phyloP scores from a whole-genome alignment of 176 grass and related monocot genomes.

The Phyllostachys edulis region DNA sequence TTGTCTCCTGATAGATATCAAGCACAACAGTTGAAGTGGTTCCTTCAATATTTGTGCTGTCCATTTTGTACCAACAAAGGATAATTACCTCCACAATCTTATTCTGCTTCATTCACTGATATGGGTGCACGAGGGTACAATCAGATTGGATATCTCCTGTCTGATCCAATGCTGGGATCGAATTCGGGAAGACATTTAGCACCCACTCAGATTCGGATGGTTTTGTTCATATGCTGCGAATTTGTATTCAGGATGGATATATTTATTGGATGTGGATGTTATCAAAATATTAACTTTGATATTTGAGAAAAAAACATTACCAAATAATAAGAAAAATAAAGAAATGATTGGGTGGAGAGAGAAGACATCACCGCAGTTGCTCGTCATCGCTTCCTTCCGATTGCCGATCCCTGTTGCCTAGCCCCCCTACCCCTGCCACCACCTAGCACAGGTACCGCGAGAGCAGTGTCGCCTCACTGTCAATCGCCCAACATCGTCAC shows the following conservation, averaged over 20 bases:
- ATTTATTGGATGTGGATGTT: too few relatives aligned
- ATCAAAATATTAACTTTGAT: neutral
- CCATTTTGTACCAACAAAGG: neutral
- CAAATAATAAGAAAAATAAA: neutral
- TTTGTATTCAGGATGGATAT: too few relatives aligned
- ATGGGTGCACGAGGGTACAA: neutral
- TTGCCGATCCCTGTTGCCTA: too few relatives aligned
- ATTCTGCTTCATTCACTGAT: neutral
- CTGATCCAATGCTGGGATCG: neutral
- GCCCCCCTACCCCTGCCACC: neutral
- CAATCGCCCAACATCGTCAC: too few relatives aligned
- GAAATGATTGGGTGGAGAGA: too few relatives aligned
- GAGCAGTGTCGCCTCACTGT: too few relatives aligned
- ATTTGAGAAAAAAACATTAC: neutral
- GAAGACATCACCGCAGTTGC: too few relatives aligned
- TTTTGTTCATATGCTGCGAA: neutral
- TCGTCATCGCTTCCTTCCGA: too few relatives aligned
- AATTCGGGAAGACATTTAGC: neutral
- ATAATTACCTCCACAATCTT: too few relatives aligned
- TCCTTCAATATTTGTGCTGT: neutral
- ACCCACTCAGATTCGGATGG: neutral
- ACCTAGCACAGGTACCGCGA: too few relatives aligned
- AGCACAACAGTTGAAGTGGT: neutral
- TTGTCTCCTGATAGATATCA: neutral
- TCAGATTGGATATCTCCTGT: neutral